Evolutionary conservation across 2,329 filamentous ascomycete genomes (phyloP).

Genomic region (Clathrospora elynae): DNA sequence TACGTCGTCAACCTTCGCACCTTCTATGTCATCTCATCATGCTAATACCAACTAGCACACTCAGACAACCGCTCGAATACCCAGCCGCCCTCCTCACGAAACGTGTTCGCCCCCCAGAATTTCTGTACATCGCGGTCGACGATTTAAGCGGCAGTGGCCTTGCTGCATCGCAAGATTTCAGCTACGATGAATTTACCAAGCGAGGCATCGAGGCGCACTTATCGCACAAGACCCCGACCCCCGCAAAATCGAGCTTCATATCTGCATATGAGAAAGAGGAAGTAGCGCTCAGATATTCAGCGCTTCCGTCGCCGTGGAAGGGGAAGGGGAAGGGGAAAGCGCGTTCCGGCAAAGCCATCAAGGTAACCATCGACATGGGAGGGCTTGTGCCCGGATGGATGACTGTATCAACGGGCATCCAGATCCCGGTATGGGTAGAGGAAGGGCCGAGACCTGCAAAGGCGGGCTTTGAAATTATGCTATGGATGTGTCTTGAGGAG

Average conservation of each 20-base stretch:
- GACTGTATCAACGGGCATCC: not conserved
- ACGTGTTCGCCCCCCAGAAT: not conserved
- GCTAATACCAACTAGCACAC: not conserved
- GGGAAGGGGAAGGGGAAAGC: too few species aligned
- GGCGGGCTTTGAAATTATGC: slow-evolving; percentile 2
- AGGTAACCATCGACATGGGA: slow-evolving; percentile 2
- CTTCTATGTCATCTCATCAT: not conserved
- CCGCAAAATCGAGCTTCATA: slow-evolving; percentile 3
- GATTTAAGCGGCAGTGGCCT: not conserved
- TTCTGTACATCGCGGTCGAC: slow-evolving; percentile 2
- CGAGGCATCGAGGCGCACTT: slow-evolving; percentile 5
- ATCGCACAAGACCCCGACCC: not conserved
- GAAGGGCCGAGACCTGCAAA: slow-evolving; percentile 2
- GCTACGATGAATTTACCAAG: slow-evolving; percentile 1
- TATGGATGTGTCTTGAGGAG: slow-evolving; percentile 18
- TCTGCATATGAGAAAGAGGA: slow-evolving; percentile 9
- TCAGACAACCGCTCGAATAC: not conserved
- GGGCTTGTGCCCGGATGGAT: slow-evolving; percentile 1
- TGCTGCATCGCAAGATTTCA: not conserved
- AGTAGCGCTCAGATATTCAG: not conserved
- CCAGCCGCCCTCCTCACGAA: not conserved
- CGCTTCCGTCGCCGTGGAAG: too few species aligned
- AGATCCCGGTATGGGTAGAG: slow-evolving; percentile 13
- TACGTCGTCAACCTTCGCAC: not conserved
- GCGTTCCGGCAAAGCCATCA: too few species aligned